Conservation (phyloP, 164 flowering plant species). For the Stephania japonica region DNA sequence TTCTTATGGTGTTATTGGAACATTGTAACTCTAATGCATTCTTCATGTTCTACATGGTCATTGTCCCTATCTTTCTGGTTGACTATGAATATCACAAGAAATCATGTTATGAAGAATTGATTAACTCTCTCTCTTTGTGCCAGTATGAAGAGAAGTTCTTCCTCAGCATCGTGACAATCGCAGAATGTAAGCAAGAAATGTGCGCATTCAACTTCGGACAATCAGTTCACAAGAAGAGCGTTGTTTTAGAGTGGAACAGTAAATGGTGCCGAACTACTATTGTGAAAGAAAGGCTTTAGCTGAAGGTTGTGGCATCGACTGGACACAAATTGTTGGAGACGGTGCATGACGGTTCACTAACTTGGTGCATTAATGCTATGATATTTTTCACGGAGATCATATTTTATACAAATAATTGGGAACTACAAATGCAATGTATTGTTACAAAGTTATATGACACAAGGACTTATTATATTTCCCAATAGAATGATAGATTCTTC, state of each 20-base stretch:
- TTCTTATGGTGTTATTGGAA: too few species aligned
- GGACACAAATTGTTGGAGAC: background rate
- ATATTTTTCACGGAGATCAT: too few species aligned
- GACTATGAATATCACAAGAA: background rate
- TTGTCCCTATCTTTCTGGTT: too few species aligned
- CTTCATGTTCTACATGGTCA: too few species aligned
- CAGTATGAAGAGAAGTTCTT: conserved; percentile 45
- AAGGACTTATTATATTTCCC: too few species aligned
- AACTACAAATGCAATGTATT: too few species aligned
- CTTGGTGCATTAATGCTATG: too few species aligned
- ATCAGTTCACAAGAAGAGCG: conserved; percentile 54
- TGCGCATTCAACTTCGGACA: conserved; percentile 24
- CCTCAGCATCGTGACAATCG: conserved; percentile 49
- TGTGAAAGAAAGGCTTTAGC: conserved; percentile 54
- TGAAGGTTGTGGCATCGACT: background rate
- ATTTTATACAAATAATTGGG: too few species aligned
- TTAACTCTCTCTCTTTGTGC: conserved; percentile 1
- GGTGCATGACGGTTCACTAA: too few species aligned
- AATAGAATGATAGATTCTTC: too few species aligned
- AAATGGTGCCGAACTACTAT: conserved; percentile 36
- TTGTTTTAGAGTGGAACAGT: conserved; percentile 58
- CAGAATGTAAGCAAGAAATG: conserved; percentile 45
- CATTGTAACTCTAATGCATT: too few species aligned
- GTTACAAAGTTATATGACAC: too few species aligned
- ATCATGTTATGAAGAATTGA: background rate